A percentile compares a stretch with the other conserved stretches of the same genome.
Evolutionary conservation across 495 filamentous ascomycete species (phyloP).

Genomic region (Pyrenopolyporus hunteri): DNA sequence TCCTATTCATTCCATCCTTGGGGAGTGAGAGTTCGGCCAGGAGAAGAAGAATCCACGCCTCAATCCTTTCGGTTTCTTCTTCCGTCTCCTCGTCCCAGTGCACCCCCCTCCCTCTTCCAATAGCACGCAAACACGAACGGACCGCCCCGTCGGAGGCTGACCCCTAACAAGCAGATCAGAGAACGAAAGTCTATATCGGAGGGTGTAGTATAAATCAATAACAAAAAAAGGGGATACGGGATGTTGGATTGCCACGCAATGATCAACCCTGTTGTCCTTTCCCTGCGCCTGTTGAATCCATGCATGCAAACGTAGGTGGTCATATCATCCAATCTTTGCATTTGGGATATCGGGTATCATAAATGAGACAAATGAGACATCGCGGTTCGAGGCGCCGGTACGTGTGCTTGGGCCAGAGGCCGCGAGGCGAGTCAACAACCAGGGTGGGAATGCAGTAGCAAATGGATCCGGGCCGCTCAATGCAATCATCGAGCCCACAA

Average conservation of each 20-base stretch:
- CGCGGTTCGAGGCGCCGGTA: conserved; percentile 12
- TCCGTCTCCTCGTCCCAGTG: neutral
- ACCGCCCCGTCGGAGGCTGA: conserved; percentile 4
- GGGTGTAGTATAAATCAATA: conserved; percentile 32
- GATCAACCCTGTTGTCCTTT: conserved; percentile 4
- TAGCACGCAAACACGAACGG: neutral
- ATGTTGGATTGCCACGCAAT: conserved; percentile 9
- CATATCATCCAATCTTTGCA: conserved; percentile 26
- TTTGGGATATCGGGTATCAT: conserved; percentile 35
- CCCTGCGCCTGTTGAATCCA: conserved; percentile 25
- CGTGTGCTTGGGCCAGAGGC: conserved; percentile 10
- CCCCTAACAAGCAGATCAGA: conserved; percentile 4
- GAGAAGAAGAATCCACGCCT: neutral
- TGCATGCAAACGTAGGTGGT: conserved; percentile 29
- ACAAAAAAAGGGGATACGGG: conserved; percentile 39
- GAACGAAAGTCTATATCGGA: conserved; percentile 36
- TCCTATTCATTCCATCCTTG: too few relatives aligned
- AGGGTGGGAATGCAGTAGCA: neutral
- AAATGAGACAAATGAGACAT: conserved; percentile 30
- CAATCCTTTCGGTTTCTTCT: neutral
- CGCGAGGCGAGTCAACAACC: conserved; percentile 3
- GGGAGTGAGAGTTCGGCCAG: too few relatives aligned
- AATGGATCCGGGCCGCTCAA: conserved; percentile 6
- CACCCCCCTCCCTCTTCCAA: neutral
- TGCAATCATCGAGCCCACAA: conserved; percentile 1